A percentile compares a stretch with the other conserved stretches of the same genome.
phyloP scores from a whole-genome alignment of 257 asterid species.

The Mentha longifolia region DNA sequence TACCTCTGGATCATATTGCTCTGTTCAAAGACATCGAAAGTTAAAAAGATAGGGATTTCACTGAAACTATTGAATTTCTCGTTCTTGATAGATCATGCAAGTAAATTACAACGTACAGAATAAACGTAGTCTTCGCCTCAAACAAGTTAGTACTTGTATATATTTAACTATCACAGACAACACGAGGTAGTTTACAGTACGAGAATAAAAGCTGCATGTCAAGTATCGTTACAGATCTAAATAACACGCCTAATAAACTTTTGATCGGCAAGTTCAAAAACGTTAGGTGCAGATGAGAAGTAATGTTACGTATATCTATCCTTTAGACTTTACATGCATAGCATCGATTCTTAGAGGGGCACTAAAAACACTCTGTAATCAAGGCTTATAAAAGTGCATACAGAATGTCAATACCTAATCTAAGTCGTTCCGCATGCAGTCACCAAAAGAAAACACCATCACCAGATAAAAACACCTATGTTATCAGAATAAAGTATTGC shows the following conservation, averaged over 20 bases:
- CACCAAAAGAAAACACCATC: neutral
- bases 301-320: neutral
- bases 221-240: neutral
- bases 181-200: too few species aligned
- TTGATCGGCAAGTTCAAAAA: neutral
- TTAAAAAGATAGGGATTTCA: neutral
- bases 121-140: neutral
- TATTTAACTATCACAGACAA: neutral
- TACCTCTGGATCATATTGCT: slow-evolving; percentile 90
- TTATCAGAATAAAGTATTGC: neutral
- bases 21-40: slow-evolving; percentile 45
- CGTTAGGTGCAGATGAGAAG: slow-evolving; percentile 2
- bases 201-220: neutral
- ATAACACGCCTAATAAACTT: neutral
- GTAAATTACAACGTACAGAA: neutral
- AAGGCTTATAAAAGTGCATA: neutral
- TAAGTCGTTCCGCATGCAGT: neutral
- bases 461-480: slow-evolving; percentile 5
- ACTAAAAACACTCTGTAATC: neutral
- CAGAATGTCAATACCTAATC: neutral
- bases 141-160: neutral
- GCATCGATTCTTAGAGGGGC: neutral
- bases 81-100: neutral
- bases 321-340: neutral
- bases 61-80: neutral